Percentiles rank a stretch among this genome's conserved stretches.
phyloP scores from a whole-genome alignment of 2,329 filamentous ascomycete genomes.

The Botrytis elliptica region DNA sequence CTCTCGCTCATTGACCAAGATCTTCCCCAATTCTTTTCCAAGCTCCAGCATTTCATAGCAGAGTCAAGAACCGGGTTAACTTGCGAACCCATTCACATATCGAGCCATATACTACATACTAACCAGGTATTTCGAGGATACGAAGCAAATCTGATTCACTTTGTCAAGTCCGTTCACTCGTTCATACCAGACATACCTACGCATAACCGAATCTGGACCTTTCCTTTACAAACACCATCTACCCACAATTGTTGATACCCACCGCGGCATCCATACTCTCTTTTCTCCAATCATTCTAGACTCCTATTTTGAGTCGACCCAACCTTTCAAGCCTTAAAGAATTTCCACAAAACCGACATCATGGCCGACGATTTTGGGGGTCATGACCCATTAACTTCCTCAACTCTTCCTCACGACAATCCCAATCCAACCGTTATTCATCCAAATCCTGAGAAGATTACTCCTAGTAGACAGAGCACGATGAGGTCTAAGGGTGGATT shows the following conservation, averaged over 20 bases:
- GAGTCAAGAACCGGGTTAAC: background rate
- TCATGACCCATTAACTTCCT: slow-evolving; percentile 1
- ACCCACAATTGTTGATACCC: slow-evolving; percentile 1
- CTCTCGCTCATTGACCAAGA: background rate
- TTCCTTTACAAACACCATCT: background rate
- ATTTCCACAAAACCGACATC: slow-evolving; percentile 15
- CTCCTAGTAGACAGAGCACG: slow-evolving; percentile 13
- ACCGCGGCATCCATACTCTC: background rate
- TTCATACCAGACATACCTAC: background rate
- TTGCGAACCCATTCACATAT: background rate
- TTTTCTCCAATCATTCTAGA: slow-evolving; percentile 5
- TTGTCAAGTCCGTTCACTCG: slow-evolving; percentile 2
- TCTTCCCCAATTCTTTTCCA: background rate
- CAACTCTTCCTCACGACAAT: slow-evolving; percentile 14
- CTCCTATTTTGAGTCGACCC: background rate
- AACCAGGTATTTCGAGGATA: background rate
- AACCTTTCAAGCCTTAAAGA: background rate
- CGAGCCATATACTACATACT: background rate
- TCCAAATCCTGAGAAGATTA: background rate
- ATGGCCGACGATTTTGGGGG: slow-evolving; percentile 12
- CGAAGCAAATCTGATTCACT: background rate
- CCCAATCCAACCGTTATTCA: background rate
- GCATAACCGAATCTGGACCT: slow-evolving; percentile 1
- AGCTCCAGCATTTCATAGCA: background rate
- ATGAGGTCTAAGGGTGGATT: slow-evolving; percentile 18